Percentiles rank a stretch among this genome's conserved stretches.
Evolutionary conservation across 2,329 filamentous ascomycete genomes (phyloP).

Genomic region (Apiospora phragmitis): DNA sequence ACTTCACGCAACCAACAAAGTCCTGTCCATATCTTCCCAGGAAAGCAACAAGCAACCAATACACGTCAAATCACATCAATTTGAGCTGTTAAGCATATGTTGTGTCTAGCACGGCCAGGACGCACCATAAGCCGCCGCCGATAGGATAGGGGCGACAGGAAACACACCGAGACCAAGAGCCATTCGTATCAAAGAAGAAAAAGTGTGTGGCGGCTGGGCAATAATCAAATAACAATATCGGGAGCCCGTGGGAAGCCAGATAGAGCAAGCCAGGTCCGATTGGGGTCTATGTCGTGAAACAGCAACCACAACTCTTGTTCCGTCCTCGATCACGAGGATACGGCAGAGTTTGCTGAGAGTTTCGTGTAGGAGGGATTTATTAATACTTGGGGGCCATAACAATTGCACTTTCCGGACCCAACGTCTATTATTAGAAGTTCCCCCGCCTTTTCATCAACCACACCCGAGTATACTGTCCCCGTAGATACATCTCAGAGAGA

Average conservation of each 20-base stretch:
- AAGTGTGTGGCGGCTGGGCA: neutral
- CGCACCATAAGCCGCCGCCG: neutral
- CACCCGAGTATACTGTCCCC: neutral
- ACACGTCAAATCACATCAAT: neutral
- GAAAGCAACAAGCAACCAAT: neutral
- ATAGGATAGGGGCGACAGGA: neutral
- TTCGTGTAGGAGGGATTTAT: too few species aligned
- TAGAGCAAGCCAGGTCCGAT: neutral
- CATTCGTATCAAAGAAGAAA: neutral
- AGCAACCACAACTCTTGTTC: neutral
- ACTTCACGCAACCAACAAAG: neutral
- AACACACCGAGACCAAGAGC: too few species aligned
- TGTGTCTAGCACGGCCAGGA: neutral
- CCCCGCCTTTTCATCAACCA: neutral
- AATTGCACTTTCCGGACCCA: neutral
- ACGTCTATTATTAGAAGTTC: neutral
- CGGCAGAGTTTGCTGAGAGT: neutral
- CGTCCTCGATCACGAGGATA: neutral
- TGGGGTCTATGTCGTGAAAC: neutral
- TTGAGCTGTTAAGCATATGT: neutral
- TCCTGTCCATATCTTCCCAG: neutral
- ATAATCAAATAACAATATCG: neutral
- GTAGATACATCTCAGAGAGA: neutral
- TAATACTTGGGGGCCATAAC: neutral
- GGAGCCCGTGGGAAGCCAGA: neutral